Conservation (phyloP, 1,284 basidiomycete genomes). For the Fomitopsis betulina region DNA sequence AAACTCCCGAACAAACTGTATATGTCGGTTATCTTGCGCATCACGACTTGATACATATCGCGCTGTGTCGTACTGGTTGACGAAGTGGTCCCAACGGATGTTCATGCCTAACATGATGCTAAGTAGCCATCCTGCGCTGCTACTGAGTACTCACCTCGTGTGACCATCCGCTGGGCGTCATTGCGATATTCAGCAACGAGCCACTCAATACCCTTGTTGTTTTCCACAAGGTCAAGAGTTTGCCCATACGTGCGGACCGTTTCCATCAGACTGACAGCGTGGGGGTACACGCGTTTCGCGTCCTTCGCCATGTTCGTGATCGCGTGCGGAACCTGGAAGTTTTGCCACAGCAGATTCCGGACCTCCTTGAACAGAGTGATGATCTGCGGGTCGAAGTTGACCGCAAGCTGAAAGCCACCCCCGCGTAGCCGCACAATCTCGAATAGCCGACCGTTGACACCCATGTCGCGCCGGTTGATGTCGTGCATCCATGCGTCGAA, state of each 20-base stretch:
- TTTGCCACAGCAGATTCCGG: conserved; percentile 91
- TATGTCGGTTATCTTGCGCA: conserved; percentile 83
- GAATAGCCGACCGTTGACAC: conserved; percentile 92
- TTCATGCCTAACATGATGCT: conserved; percentile 64
- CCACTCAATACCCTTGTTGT: conserved; percentile 88
- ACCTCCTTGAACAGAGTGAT: conserved; percentile 99
- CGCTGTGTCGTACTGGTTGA: conserved; percentile 84
- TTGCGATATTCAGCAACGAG: conserved; percentile 91
- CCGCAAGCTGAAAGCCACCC: conserved; percentile 83
- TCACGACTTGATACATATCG: conserved; percentile 70
- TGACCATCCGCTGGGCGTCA: conserved; percentile 88
- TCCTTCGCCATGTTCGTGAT: conserved; percentile 97
- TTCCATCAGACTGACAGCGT: conserved; percentile 98
- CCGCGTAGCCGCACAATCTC: conserved; percentile 85
- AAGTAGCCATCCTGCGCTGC: background rate
- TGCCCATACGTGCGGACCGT: conserved; percentile 96
- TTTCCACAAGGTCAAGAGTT: conserved; percentile 85
- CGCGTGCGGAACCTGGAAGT: conserved; percentile 92
- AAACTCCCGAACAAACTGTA: conserved; percentile 93
- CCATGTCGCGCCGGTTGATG: conserved; percentile 89
- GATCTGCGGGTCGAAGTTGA: conserved; percentile 97
- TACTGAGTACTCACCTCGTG: conserved; percentile 53
- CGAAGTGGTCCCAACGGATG: conserved; percentile 96
- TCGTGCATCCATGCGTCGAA: conserved; percentile 97
- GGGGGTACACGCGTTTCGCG: conserved; percentile 95